These are phyloP conservation scores for Euphrasia arctica DNA, from an alignment of 305 asterid species.

Conservation along the genomic window DNA sequence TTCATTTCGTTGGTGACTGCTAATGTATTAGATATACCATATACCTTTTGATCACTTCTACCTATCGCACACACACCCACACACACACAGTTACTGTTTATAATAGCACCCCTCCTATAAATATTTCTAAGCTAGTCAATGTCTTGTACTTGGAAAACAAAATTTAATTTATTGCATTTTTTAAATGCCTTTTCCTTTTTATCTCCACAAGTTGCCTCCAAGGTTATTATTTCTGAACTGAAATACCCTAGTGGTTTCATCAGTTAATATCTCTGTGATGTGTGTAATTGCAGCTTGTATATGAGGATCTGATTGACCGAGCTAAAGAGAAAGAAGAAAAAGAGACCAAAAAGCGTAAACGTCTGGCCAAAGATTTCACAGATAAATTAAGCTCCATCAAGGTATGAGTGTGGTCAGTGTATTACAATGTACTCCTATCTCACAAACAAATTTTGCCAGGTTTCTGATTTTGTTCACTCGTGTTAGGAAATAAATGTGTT, in stretches of 20 bases:
- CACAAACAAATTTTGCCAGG: constrained; percentile 2
- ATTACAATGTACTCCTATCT: constrained; percentile 7
- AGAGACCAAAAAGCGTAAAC: constrained; percentile 86
- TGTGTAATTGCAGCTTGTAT: constrained; percentile 64
- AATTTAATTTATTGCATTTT: constrained; percentile 13
- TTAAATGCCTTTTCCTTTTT: constrained; percentile 8
- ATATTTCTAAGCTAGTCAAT: neutral
- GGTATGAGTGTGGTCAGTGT: constrained; percentile 40
- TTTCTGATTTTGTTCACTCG: constrained; percentile 12
- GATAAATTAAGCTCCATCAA: constrained; percentile 66
- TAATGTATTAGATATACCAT: neutral
- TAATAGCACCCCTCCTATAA: neutral
- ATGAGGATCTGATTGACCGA: constrained; percentile 81
- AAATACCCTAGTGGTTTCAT: constrained; percentile 8
- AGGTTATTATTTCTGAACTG: constrained; percentile 6
- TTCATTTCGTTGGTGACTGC: neutral
- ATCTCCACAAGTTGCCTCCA: neutral
- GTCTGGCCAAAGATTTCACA: constrained; percentile 76
- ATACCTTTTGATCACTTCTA: neutral
- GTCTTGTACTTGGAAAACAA: neutral
- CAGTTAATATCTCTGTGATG: constrained; percentile 2
- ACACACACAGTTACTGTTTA: neutral
- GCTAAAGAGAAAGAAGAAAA: constrained; percentile 97
- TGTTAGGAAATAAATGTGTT: constrained; percentile 63
- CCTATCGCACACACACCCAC: neutral